A percentile compares a stretch with the other conserved stretches of the same genome.
Evolutionary conservation across 495 filamentous ascomycete genomes (phyloP).

Genomic region (Niebla homalea): DNA sequence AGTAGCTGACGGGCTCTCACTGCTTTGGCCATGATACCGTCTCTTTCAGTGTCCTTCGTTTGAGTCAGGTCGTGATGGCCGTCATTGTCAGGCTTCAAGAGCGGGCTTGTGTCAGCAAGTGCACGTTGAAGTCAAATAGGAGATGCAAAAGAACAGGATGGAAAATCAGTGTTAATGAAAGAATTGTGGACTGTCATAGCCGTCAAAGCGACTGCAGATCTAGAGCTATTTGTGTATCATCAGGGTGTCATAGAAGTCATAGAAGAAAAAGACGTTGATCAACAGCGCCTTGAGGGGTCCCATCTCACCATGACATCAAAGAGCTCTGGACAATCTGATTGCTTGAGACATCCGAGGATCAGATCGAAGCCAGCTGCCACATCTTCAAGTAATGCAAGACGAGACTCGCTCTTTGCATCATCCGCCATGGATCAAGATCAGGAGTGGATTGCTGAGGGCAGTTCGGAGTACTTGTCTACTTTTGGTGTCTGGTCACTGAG

Average conservation of each 20-base stretch:
- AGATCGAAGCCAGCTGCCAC: no score
- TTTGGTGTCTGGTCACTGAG: no score
- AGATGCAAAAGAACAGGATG: background rate
- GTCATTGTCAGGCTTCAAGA: background rate
- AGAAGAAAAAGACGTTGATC: constrained; percentile 3
- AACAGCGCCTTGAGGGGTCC: no score
- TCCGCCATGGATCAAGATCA: no score
- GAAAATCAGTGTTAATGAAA: background rate
- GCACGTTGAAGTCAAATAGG: no score
- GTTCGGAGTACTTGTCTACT: no score
- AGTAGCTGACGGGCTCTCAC: constrained; percentile 8
- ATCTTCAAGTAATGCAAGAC: no score
- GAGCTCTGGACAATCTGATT: no score
- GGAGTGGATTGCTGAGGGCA: no score
- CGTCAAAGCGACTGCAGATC: constrained; percentile 40
- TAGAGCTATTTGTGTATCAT: constrained; percentile 45
- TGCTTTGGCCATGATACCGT: constrained; percentile 1
- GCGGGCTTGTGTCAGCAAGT: background rate
- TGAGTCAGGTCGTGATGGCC: background rate
- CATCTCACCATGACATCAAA: constrained; percentile 27
- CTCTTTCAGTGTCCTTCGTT: no score
- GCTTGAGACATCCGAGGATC: no score
- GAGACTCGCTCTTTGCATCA: no score
- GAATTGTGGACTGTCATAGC: constrained; percentile 36
- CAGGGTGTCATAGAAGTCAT: constrained; percentile 25